Evolutionary conservation across 1,284 basidiomycete genomes (phyloP), one percentile per base, ranked within the genome.

Genomic region (Fereydounia khargensis): DNA sequence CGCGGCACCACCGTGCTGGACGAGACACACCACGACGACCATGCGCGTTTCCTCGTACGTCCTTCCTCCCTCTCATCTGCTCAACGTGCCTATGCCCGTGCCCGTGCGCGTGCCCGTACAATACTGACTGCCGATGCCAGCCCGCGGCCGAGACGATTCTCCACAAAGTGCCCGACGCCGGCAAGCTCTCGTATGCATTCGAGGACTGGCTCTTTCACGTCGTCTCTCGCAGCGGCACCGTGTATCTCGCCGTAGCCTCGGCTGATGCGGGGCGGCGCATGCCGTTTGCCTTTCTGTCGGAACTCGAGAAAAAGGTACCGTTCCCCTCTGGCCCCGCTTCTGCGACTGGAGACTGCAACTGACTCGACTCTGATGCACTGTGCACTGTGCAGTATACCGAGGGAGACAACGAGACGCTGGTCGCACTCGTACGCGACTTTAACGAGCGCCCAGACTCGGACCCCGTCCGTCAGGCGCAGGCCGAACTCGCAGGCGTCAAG

Each of bases 151-250:
- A 91, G 67, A 90, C 88, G 0, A 95, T 97, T 64, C 81, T 98
- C 13, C 87, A 86, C 32, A 94, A 94, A 80, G 96, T 97, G 70
- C 89, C 89, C 1, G 89, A 89, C 73, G 86, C 95, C 77, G 88
- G 87, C 76, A 95, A 95, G 78, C 82, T 97, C 43, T 94, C 90
- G 25, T 96, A 81, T 77, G 64, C 70, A 0, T 73, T 66, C 27
- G 75, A 77, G 75, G 86, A 92, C 77, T 94, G 89, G 75, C 81
- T 96, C 21, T 95, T 97, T 73, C 94, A 98, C 79, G 97, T 97
- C 78, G 83, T 94, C 55, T 55, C 65, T 19, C 51, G 51, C 14
- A 61, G 72, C 37, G 70, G 61, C 0, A 84, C 88, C 74, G 85
- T 86, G 34, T 95, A 87, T 77, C 83, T 98, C 40, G 89, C 92